Percentiles rank a stretch among this genome's conserved stretches.
These are phyloP conservation scores for Ammopiptanthus mongolicus DNA, from an alignment of 306 rosid genomes.

Conservation along the genomic window DNA sequence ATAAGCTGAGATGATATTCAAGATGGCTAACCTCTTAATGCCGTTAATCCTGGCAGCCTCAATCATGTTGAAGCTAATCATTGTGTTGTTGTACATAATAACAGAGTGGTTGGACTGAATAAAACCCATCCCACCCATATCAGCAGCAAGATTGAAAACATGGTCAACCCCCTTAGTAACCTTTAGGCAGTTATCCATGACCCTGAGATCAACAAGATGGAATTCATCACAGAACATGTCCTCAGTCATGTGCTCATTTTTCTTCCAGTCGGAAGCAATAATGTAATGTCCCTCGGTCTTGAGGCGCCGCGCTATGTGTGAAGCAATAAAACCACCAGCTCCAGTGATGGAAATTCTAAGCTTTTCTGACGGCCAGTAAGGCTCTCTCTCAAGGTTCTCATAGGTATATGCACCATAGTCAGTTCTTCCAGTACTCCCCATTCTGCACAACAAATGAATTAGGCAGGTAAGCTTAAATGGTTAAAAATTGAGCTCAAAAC, in stretches of 20 bases:
- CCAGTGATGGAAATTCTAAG: slow-evolving; percentile 91
- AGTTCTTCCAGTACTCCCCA: slow-evolving; percentile 70
- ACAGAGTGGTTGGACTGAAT: slow-evolving; percentile 97
- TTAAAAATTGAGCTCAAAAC: not conserved
- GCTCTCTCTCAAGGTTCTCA: slow-evolving; percentile 85
- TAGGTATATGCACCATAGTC: slow-evolving; percentile 82
- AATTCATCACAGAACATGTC: slow-evolving; percentile 98
- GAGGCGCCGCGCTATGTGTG: slow-evolving; percentile 92
- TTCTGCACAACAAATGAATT: slow-evolving; percentile 46
- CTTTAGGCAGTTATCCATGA: slow-evolving; percentile 92
- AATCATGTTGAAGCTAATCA: slow-evolving; percentile 97
- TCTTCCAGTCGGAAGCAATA: slow-evolving; percentile 98
- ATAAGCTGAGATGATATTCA: not conserved
- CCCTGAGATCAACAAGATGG: slow-evolving; percentile 96
- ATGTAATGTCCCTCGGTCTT: slow-evolving; percentile 92
- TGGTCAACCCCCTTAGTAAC: slow-evolving; percentile 83
- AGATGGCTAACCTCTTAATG: slow-evolving; percentile 69
- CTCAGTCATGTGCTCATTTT: slow-evolving; percentile 97
- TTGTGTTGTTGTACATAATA: slow-evolving; percentile 92
- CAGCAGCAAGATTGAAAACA: slow-evolving; percentile 97
- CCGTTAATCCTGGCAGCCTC: slow-evolving; percentile 89
- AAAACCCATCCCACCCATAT: slow-evolving; percentile 99
- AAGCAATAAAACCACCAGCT: slow-evolving; percentile 96
- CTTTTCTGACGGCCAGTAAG: slow-evolving; percentile 89
- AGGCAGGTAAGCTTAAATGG: not conserved